Base-by-base conservation (phyloP, 352 stramenopile genomes). In the Pythium brassicae region DNA sequence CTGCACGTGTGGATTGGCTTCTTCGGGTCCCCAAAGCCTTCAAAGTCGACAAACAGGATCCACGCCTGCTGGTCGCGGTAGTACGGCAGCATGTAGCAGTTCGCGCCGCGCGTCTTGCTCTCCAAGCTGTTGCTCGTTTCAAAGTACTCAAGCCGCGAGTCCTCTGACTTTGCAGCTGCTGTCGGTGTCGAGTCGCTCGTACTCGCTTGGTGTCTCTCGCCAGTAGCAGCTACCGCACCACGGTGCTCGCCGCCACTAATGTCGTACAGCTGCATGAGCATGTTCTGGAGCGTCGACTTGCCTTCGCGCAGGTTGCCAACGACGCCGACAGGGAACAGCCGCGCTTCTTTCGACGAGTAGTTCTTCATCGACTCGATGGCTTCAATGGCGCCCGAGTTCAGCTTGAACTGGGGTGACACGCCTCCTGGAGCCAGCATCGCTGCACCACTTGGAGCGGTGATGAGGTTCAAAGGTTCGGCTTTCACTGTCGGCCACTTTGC, bases 1-100 rank as follows among this genome's bases (percentile, higher is more conserved):
- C 37, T 43, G 14, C 37, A 43, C 14, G 19, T 20, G 37, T 43
- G 37, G 37, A 43, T 43, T 12, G 37, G 37, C 37, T 43, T 43
- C 37, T 19, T n/a, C 3, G 37, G 37, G 17, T 43, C 37, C 14
- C 37, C 37, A 43, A 43, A 43, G 37, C 37, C 37, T 22, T 43
- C 37, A n/a, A 43, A 43, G 37, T 43, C 37, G 37, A 43, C 37
- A n/a, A 43, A 43, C 37, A 43, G 14, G 37, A 43, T 43, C 37
- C 37, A 43, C 37, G 37, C 19, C 37, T 43, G 37, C 17, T 43
- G 37, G 37, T 43, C 37, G 37, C 37, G 37, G 37, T n/a, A 43
- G 37, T 43, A 43, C 14, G 37, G 37, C 2, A 43, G 37, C 37
- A 43, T 43, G 37, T 43, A 43, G 37, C 37, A 43, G 37, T 43